phyloP scores from a whole-genome alignment of 2,329 filamentous ascomycete genomes.

The Ceratocystis lukuohia region DNA sequence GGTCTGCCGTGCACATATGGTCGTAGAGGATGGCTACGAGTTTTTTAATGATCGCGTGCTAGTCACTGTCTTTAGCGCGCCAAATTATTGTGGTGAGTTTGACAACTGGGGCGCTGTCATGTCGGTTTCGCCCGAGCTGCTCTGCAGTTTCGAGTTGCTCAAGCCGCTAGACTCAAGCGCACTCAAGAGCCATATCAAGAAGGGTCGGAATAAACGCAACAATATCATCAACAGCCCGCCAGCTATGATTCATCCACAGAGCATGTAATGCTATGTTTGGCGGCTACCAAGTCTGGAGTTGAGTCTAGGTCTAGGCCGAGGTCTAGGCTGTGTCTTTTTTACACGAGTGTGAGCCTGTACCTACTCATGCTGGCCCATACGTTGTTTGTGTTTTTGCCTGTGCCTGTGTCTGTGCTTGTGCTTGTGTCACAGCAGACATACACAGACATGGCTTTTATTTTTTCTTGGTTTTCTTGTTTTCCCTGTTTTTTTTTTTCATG shows the following conservation, averaged over 20 bases:
- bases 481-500: not conserved
- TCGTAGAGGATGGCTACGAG: constrained; percentile 97
- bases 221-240: constrained; percentile 84
- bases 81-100: constrained; percentile 97
- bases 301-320: not conserved
- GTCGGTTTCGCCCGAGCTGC: constrained; percentile 84
- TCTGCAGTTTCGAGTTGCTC: constrained; percentile 93
- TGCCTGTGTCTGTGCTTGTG: not conserved
- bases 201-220: constrained; percentile 85
- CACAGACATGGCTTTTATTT: not conserved
- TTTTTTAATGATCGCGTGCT: constrained; percentile 93
- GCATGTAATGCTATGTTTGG: constrained; percentile 11
- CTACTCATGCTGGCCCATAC: too few relatives aligned
- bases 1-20: constrained; percentile 96
- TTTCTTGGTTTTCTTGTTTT: not conserved
- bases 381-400: not conserved
- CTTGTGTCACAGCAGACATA: not conserved
- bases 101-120: constrained; percentile 99
- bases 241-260: constrained; percentile 16
- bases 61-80: constrained; percentile 94
- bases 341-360: not conserved
- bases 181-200: constrained; percentile 97
- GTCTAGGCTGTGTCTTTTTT: not conserved
- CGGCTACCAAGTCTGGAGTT: not conserved
- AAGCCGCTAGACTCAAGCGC: constrained; percentile 94